These are phyloP conservation scores for Silene noctiflora DNA, from an alignment of 179 eudicot species.

Conservation along the genomic window DNA sequence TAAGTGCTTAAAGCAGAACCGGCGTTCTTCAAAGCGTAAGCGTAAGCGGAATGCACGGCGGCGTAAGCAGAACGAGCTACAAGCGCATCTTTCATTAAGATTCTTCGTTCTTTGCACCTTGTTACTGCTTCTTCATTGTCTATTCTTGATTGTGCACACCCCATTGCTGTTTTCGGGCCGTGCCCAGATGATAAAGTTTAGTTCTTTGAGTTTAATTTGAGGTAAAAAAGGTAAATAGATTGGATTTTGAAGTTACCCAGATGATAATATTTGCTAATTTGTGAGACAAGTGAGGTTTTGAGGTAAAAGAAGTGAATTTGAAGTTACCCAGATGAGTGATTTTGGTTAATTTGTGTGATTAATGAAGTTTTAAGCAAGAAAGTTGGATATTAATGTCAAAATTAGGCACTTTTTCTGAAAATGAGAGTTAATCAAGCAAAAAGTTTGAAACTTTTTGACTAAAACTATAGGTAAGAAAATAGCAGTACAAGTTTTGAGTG, in stretches of 20 bases:
- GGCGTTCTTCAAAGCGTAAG: slow-evolving; percentile 58
- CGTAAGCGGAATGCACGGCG: slow-evolving; percentile 52
- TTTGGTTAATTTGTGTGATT: not conserved
- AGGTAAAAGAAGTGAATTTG: slow-evolving; percentile 2
- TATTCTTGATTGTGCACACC: slow-evolving; percentile 90
- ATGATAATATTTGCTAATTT: not conserved
- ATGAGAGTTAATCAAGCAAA: slow-evolving; percentile 7
- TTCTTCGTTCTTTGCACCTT: slow-evolving; percentile 75
- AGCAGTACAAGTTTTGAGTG: not conserved
- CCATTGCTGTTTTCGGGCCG: slow-evolving; percentile 46
- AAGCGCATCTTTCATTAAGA: slow-evolving; percentile 81
- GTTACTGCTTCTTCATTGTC: slow-evolving; percentile 89
- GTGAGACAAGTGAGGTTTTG: not conserved
- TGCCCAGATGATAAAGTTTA: not conserved
- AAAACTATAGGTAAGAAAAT: not conserved
- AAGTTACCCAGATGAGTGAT: not conserved
- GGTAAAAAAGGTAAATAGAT: not conserved
- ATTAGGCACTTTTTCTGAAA: not conserved
- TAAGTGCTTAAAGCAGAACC: slow-evolving; percentile 82
- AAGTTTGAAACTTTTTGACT: slow-evolving; percentile 2
- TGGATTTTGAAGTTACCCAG: slow-evolving; percentile 12
- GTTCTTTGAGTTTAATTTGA: not conserved
- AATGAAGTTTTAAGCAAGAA: not conserved
- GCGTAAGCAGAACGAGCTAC: slow-evolving; percentile 60
- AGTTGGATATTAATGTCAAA: not conserved